Evolutionary conservation across 768 basidiomycete species (phyloP).

Genomic region (Phanerochaete carnosa): DNA sequence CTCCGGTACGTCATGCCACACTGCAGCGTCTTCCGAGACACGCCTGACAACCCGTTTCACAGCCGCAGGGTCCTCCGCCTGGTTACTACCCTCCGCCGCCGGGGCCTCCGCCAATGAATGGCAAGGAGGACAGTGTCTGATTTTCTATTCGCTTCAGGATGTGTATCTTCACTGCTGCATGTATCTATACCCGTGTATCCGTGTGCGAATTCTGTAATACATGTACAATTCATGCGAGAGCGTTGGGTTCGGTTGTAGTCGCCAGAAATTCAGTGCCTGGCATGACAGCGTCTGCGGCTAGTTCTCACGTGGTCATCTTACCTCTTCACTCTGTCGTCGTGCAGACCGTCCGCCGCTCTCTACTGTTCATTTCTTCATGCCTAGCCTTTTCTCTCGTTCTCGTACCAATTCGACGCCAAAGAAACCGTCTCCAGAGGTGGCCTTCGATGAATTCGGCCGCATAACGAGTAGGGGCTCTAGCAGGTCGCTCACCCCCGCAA

Average conservation of each 20-base stretch:
- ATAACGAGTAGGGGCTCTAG: constrained; percentile 44
- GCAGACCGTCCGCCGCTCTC: constrained; percentile 14
- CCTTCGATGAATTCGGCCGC: constrained; percentile 66
- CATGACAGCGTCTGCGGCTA: background rate
- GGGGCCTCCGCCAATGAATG: constrained; percentile 12
- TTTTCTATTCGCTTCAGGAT: background rate
- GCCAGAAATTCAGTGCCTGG: background rate
- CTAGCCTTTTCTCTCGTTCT: constrained; percentile 69
- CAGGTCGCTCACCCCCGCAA: constrained; percentile 28
- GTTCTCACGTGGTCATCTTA: constrained; percentile 7
- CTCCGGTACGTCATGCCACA: constrained; percentile 8
- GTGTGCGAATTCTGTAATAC: background rate
- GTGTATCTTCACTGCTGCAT: background rate
- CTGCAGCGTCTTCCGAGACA: background rate
- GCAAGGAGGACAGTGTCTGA: constrained; percentile 5
- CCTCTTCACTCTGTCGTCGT: constrained; percentile 14
- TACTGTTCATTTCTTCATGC: constrained; percentile 44
- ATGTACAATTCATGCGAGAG: background rate
- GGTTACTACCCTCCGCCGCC: constrained; percentile 8
- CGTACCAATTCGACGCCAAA: constrained; percentile 57
- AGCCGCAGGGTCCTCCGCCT: constrained; percentile 10
- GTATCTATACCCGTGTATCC: constrained; percentile 1
- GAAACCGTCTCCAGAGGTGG: constrained; percentile 21
- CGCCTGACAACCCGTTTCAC: background rate
- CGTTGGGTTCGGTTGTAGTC: background rate